These are phyloP conservation scores for Cardamine chenopodiifolia DNA, from an alignment of 345 rosid species.

Conservation along the genomic window DNA sequence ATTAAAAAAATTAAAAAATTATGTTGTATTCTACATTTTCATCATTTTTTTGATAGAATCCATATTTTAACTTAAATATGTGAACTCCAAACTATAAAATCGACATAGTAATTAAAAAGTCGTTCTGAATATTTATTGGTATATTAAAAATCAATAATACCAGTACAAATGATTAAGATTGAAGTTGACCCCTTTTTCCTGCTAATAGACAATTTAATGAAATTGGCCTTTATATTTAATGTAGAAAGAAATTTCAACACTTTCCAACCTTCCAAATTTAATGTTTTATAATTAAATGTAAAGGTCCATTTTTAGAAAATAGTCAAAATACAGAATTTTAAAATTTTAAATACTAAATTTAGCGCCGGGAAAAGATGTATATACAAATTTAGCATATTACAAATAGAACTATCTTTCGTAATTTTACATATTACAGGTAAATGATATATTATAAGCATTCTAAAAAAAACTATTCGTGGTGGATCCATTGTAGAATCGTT, in stretches of 20 bases:
- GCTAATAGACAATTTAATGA: background rate
- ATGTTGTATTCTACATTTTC: background rate
- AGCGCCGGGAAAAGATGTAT: no score
- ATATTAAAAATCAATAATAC: background rate
- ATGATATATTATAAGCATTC: no score
- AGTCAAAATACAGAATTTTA: background rate
- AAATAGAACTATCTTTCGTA: background rate
- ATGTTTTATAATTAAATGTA: background rate
- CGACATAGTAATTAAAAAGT: no score
- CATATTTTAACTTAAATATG: no score
- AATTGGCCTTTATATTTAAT: background rate
- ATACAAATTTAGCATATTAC: background rate
- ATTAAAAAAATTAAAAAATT: no score
- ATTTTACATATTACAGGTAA: background rate
- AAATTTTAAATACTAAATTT: no score
- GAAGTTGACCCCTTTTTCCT: background rate
- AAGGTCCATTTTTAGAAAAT: background rate
- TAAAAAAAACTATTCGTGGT: background rate
- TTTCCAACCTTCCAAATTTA: background rate
- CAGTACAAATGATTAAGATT: background rate
- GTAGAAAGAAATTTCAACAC: background rate
- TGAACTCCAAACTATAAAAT: no score
- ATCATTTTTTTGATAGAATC: background rate
- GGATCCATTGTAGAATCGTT: background rate
- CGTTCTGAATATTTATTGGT: background rate